A percentile compares a stretch with the other conserved stretches of the same genome.
Evolutionary conservation across 1,284 basidiomycete species (phyloP).

Genomic region (Rhodotorula sp.): DNA sequence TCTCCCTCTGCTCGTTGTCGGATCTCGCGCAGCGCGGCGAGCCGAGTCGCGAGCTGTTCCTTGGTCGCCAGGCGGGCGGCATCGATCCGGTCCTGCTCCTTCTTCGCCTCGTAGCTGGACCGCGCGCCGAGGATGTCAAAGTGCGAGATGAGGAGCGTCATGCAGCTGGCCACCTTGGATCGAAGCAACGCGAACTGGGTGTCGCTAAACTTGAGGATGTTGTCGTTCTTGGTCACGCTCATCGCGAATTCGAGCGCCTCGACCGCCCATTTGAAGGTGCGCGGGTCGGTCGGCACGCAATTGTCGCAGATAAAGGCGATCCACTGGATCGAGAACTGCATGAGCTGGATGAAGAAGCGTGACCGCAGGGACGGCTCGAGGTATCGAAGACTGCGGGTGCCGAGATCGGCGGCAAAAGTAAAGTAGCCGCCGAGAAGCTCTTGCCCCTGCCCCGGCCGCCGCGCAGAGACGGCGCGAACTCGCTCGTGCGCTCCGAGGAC

Average conservation of each 20-base stretch:
- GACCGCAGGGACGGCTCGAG: conserved; percentile 71
- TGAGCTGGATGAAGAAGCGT: conserved; percentile 77
- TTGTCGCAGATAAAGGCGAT: conserved; percentile 98
- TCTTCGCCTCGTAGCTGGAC: conserved; percentile 79
- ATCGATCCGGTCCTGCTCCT: conserved; percentile 76
- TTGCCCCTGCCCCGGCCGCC: conserved; percentile 60
- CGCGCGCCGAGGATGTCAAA: conserved; percentile 97
- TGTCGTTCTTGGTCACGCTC: conserved; percentile 81
- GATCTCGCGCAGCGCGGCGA: conserved; percentile 34
- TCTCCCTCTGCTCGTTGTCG: conserved; percentile 51
- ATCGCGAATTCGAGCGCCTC: conserved; percentile 92
- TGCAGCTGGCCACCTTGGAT: conserved; percentile 91
- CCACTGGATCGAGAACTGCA: conserved; percentile 91
- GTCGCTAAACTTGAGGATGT: conserved; percentile 83
- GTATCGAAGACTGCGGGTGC: conserved; percentile 78
- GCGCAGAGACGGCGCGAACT: conserved; percentile 56
- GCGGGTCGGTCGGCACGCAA: conserved; percentile 92
- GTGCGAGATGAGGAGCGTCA: conserved; percentile 92
- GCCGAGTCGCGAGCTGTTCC: conserved; percentile 46
- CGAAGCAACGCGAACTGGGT: conserved; percentile 85
- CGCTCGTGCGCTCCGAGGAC: conserved; percentile 87
- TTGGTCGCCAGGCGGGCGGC: conserved; percentile 58
- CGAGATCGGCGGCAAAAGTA: conserved; percentile 86
- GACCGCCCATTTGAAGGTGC: conserved; percentile 98
- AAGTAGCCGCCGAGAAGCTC: conserved; percentile 96